These are phyloP conservation scores for Helminthosporium solani DNA, from an alignment of 2,329 filamentous ascomycete species.

Conservation along the genomic window DNA sequence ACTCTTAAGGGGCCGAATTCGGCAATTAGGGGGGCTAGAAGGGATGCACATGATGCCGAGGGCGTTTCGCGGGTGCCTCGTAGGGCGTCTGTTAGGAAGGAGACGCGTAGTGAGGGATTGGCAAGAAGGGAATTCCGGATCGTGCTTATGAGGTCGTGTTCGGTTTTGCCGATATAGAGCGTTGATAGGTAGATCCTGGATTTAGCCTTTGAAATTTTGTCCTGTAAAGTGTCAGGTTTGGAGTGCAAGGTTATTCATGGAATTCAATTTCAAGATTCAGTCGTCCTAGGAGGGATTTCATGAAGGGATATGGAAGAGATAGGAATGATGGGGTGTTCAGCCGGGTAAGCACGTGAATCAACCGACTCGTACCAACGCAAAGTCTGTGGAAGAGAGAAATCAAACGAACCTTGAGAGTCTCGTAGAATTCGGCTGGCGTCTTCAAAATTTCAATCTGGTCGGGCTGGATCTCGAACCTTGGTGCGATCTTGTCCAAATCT, in stretches of 20 bases:
- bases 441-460: conserved; percentile 77
- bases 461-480: conserved; percentile 82
- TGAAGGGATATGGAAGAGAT: neutral
- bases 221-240: conserved; percentile 21
- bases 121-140: conserved; percentile 71
- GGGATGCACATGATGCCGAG: conserved; percentile 79
- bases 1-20: conserved; percentile 85
- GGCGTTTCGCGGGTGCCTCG: conserved; percentile 90
- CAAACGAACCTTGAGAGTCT: conserved; percentile 73
- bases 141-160: conserved; percentile 81
- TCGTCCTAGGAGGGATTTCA: too few species aligned
- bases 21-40: conserved; percentile 77
- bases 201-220: conserved; percentile 79
- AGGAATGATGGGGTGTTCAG: too few species aligned
- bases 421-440: conserved; percentile 86
- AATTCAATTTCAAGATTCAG: too few species aligned
- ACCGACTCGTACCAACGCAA: neutral
- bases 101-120: conserved; percentile 77
- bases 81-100: conserved; percentile 86
- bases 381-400: conserved; percentile 6
- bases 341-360: neutral
- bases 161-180: conserved; percentile 91
- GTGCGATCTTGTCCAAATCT: conserved; percentile 85
- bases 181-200: conserved; percentile 89
- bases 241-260: neutral